Base-by-base conservation (phyloP, 2,329 filamentous ascomycete genomes). In the Amauroascus niger region DNA sequence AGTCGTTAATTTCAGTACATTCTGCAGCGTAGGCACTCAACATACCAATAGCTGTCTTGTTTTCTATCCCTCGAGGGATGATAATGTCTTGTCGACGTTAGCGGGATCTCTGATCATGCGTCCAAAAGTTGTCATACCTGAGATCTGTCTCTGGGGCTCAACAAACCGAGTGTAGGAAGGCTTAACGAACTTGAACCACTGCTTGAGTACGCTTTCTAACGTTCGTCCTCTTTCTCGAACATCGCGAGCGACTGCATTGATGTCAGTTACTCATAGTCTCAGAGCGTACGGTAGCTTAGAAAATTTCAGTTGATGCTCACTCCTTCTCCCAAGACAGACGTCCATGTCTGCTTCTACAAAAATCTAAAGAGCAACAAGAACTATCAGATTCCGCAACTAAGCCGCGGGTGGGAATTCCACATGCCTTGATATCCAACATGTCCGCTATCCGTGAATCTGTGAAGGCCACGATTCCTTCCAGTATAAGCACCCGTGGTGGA, bases 281-380 rank as follows among this genome's bases (percentile, higher is more conserved):
- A 24, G 14, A 1, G 3, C 11, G 26, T 33, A 22, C 1, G 24
- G 18, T 22, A 16, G n/a, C 6, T 14, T 22, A 14, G n/a, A 24
- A 3, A 47, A 26, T 9, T n/a, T 13, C 33, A 9, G 22, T 22
- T 11, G 22, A 41, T 22, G 62, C 83, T 67, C 73, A 94, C 88
- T 82, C 79, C 91, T 79, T 70, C 91, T 79, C 24, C 90, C 91
- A 46, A 98, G 77, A 66, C 93, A 98, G 1, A 94, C 86, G 69
- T 98, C 93, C 58, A 86, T 84, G 69, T 98, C 93, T 39, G 93
- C 94, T 70, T 97, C 93, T 56, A 93, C 94, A 67, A 95, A 98
- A 51, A 98, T 94, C 86, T 80, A 53, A n/a, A 16, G 43, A 63
- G 8, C 8, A 24, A 16, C 40, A 24, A 43, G 9, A 1, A 52